phyloP scores from a whole-genome alignment of 2,329 filamentous ascomycete species.

The Cladophialophora carrionii region DNA sequence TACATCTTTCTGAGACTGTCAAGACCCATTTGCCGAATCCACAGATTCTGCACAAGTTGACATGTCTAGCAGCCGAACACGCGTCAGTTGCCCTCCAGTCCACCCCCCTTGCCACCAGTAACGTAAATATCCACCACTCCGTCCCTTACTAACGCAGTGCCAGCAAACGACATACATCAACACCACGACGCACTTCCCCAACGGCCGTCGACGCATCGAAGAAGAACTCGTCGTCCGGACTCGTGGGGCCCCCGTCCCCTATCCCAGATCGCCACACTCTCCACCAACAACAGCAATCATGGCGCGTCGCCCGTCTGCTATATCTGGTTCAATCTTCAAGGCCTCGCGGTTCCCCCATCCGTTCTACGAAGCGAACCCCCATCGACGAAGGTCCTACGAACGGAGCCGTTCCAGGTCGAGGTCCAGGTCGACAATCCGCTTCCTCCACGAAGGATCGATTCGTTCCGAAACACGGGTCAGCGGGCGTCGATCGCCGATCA shows the following conservation, averaged over 20 bases:
- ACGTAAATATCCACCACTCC: not conserved
- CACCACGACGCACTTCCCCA: not conserved
- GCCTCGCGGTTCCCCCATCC: constrained; percentile 2
- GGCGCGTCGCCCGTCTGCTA: not conserved
- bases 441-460: not conserved
- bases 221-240: constrained; percentile 5
- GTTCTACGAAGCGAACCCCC: constrained; percentile 11
- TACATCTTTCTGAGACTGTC: not conserved
- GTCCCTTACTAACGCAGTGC: not conserved
- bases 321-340: not conserved
- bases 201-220: constrained; percentile 6
- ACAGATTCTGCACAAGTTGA: not conserved
- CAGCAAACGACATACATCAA: constrained; percentile 11
- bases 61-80: not conserved
- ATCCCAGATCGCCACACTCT: not conserved
- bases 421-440: constrained; percentile 1
- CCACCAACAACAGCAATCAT: not conserved
- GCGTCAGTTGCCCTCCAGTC: not conserved
- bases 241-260: not conserved
- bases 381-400: constrained; percentile 2
- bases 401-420: not conserved
- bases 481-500: not conserved
- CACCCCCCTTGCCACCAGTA: not conserved
- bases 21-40: not conserved
- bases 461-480: not conserved